Evolutionary conservation across 768 basidiomycete genomes (phyloP).

Genomic region (Lactarius deliciosus): DNA sequence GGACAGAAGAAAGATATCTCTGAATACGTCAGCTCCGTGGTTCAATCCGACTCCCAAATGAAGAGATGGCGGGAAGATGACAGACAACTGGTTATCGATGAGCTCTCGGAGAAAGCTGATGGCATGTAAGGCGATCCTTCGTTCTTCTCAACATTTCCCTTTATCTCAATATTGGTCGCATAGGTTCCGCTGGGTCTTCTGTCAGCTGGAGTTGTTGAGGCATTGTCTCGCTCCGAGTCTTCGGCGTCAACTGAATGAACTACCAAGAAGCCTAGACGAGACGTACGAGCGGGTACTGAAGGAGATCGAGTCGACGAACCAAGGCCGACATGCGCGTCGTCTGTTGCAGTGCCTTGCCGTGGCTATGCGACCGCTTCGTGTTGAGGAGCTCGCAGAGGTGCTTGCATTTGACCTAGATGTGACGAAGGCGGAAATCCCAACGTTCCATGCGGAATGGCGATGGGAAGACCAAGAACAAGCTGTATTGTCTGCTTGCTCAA

Average conservation of each 20-base stretch:
- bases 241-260: neutral
- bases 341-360: too few relatives aligned
- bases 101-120: neutral
- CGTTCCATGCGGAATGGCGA: too few relatives aligned
- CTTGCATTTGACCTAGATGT: too few relatives aligned
- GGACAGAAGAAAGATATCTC: neutral
- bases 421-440: too few relatives aligned
- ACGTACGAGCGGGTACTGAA: neutral
- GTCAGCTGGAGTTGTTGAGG: neutral
- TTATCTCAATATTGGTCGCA: neutral
- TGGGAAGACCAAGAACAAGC: too few relatives aligned
- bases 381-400: too few relatives aligned
- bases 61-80: neutral
- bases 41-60: neutral
- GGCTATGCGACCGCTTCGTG: too few relatives aligned
- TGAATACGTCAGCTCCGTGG: neutral
- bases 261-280: neutral
- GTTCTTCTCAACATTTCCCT: too few relatives aligned
- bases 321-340: neutral
- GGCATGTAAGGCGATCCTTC: neutral
- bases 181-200: neutral
- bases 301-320: neutral
- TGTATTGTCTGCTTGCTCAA: too few relatives aligned
- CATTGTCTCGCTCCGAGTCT: neutral
- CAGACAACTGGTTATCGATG: neutral